These are phyloP conservation scores for Lobosporangium transversale DNA, from an alignment of 192 early-diverging fungal genomes.

Conservation along the genomic window DNA sequence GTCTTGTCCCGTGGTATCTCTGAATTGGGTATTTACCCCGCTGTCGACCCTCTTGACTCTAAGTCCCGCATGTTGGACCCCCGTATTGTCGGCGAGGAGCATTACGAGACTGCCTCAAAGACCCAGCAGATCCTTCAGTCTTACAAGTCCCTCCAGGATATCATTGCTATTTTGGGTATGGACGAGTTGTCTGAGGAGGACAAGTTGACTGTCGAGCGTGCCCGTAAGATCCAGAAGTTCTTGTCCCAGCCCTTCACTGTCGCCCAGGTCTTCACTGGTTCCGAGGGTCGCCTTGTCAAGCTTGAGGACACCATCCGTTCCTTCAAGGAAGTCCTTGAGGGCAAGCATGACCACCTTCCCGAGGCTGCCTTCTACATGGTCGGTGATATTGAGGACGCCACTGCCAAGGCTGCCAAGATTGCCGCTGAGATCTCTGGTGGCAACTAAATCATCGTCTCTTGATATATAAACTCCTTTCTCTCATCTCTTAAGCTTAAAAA, in stretches of 20 bases:
- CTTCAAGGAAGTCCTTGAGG: constrained; percentile 96
- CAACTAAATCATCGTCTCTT: constrained; percentile 34
- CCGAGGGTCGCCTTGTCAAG: constrained; percentile 92
- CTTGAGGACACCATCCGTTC: constrained; percentile 95
- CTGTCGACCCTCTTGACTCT: constrained; percentile 97
- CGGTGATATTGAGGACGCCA: constrained; percentile 95
- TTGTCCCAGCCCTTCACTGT: constrained; percentile 99
- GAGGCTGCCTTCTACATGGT: constrained; percentile 99
- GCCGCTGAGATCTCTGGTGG: constrained; percentile 54
- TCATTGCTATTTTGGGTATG: constrained; percentile 99
- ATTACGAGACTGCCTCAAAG: constrained; percentile 93
- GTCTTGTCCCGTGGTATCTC: constrained; percentile 98
- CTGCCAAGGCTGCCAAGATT: constrained; percentile 81
- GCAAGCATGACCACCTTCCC: constrained; percentile 95
- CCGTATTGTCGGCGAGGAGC: constrained; percentile 94
- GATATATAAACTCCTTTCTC: not conserved
- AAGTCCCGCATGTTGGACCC: constrained; percentile 98
- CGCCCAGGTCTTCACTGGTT: constrained; percentile 97
- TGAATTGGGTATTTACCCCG: constrained; percentile 99
- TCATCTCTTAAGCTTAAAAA: constrained; percentile 26
- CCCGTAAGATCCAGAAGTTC: constrained; percentile 99
- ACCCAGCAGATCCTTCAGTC: constrained; percentile 97
- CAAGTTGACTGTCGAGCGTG: constrained; percentile 98
- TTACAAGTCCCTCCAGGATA: constrained; percentile 99
- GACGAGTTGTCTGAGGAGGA: constrained; percentile 99